Percentiles rank a stretch among this genome's conserved stretches.
Evolutionary conservation across 257 asterid species (phyloP).

Genomic region (Jacaranda copaia): DNA sequence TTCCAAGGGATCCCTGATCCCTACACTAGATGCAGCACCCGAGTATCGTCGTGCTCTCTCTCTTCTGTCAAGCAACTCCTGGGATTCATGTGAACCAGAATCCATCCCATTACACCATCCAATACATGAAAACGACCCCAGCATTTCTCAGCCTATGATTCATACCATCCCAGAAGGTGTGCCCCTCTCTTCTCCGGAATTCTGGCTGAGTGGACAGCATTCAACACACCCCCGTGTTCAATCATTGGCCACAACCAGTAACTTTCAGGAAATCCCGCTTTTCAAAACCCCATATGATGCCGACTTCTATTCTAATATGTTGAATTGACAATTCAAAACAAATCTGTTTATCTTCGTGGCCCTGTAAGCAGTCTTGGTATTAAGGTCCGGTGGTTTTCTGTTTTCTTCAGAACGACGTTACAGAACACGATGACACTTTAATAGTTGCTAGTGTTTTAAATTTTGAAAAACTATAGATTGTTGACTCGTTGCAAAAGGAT

Average conservation of each 20-base stretch:
- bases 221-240: constrained; percentile 42
- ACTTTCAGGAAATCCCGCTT: constrained; percentile 54
- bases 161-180: constrained; percentile 58
- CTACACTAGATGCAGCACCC: constrained; percentile 57
- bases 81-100: constrained; percentile 66
- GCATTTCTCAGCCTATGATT: constrained; percentile 42
- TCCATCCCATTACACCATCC: constrained; percentile 50
- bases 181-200: constrained; percentile 57
- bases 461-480: not conserved
- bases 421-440: not conserved
- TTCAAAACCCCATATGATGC: constrained; percentile 55
- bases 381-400: not conserved
- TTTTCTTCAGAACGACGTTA: not conserved
- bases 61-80: constrained; percentile 91
- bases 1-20: constrained; percentile 57
- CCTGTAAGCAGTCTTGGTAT: not conserved
- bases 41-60: constrained; percentile 90
- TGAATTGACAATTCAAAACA: constrained; percentile 40
- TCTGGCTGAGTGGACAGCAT: constrained; percentile 59
- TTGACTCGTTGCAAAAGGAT: not conserved
- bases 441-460: not conserved
- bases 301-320: constrained; percentile 49
- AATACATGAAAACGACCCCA: constrained; percentile 44
- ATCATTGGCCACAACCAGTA: constrained; percentile 39
- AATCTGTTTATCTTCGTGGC: not conserved